A percentile compares a stretch with the other conserved stretches of the same genome.
phyloP scores from a whole-genome alignment of 495 filamentous ascomycete genomes.

The Choiromyces venosus region DNA sequence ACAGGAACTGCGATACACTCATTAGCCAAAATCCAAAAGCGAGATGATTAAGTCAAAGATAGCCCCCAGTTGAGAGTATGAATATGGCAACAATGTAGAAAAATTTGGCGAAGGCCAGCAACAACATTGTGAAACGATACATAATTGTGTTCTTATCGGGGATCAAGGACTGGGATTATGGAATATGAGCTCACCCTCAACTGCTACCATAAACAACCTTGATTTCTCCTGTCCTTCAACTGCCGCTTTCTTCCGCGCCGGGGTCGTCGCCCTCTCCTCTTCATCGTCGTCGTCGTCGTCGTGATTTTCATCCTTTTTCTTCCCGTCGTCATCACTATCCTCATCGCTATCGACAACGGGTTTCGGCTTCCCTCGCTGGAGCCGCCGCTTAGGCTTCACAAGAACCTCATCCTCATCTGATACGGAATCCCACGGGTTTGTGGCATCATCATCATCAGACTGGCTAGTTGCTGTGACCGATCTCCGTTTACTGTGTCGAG shows the following conservation, averaged over 20 bases:
- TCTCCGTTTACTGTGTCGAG: not conserved
- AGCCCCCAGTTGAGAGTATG: not conserved
- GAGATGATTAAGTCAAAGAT: not conserved
- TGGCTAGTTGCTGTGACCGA: not conserved
- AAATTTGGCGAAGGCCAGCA: not conserved
- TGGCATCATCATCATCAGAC: not conserved
- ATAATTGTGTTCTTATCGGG: not conserved
- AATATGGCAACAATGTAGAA: not conserved
- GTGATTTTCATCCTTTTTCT: conserved; percentile 8
- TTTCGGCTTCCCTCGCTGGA: conserved; percentile 9
- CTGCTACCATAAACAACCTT: conserved; percentile 36
- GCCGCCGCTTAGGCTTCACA: conserved; percentile 5
- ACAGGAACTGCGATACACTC: not conserved
- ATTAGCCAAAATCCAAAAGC: not conserved
- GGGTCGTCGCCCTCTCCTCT: conserved; percentile 9
- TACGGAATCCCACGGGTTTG: not conserved
- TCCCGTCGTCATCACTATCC: conserved; percentile 11
- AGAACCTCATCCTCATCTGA: not conserved
- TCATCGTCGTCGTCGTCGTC: conserved; percentile 17
- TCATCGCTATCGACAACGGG: not conserved
- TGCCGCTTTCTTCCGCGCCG: conserved; percentile 18
- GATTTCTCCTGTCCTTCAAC: not conserved
- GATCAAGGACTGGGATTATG: not conserved
- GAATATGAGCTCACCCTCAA: conserved; percentile 25
- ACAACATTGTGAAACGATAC: not conserved